Base-by-base conservation (phyloP, 106 monocot genomes). In the Dioscorea zingiberensis region DNA sequence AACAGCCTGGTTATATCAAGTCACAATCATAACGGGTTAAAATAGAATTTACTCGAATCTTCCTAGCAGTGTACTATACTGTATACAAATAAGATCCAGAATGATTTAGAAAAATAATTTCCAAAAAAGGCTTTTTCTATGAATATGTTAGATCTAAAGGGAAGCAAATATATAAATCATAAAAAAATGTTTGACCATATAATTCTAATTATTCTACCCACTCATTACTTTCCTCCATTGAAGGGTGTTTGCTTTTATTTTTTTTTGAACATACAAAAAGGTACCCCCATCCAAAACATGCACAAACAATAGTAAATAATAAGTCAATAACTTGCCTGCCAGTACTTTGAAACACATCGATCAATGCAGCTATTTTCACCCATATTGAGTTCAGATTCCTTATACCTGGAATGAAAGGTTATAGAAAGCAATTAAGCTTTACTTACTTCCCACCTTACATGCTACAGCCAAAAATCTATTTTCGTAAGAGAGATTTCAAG, bases 281-380 rank as follows among this genome's bases (percentile, higher is more conserved):
- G 4, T 11, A 54, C 4, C 3, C 14, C 13, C 53, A 22, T 25
- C 19, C 23, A 11, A 3, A 56, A 22, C n/a, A 56, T 21, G 19
- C 23, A 22, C 3, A 10, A 55, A 23, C 12, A 23, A 12, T 56
- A 56, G 56, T 48, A 64, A 24, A 57, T 1, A 51, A 65, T 21
- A 49, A 53, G 29, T 16, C 21, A 25, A 64, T 2, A 25, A 51
- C 69, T 65, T 78, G 76, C 95, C 91, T 91, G 95, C 95, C 95
- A 97, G 73, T 97, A 97, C 66, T 97, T 95, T 51, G 95, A 75
- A 77, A 91, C 91, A 56, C 95, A 95, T 22, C 95, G 91, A 59
- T 95, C 95, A 58, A 97, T 97, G 81, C 95, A 97, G 65, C 88
- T 91, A 65, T 88, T 97, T 71, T 97, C 95, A 55, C 91, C 91